phyloP scores from a whole-genome alignment of 1,284 basidiomycete species.

The Meira miltonrushii region DNA sequence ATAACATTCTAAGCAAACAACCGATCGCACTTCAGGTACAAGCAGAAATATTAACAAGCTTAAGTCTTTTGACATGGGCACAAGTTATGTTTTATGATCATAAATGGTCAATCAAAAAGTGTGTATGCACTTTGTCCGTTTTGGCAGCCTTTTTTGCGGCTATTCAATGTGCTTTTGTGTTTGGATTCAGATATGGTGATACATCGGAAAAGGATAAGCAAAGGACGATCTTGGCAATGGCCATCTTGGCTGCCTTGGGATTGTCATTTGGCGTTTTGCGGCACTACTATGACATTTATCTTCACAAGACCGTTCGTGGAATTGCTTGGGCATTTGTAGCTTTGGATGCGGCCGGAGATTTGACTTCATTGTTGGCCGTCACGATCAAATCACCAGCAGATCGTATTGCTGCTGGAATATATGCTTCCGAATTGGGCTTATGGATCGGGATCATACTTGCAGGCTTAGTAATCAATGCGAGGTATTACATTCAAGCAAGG shows the following conservation, averaged over 20 bases:
- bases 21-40: conserved; percentile 27
- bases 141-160: conserved; percentile 8
- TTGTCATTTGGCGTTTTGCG: conserved; percentile 24
- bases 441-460: conserved; percentile 18
- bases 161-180: conserved; percentile 3
- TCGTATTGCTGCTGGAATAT: conserved; percentile 12
- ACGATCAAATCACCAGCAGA: conserved; percentile 1
- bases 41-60: conserved; percentile 25
- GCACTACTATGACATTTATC: conserved; percentile 29
- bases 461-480: conserved; percentile 5
- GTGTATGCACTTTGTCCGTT: background rate
- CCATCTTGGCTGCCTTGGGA: conserved; percentile 21
- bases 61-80: conserved; percentile 25
- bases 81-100: conserved; percentile 27
- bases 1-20: conserved; percentile 25
- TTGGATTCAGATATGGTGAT: conserved; percentile 12
- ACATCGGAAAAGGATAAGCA: background rate
- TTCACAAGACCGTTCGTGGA: conserved; percentile 22
- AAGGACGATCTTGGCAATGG: conserved; percentile 11
- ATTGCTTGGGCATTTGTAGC: conserved; percentile 27
- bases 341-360: conserved; percentile 28
- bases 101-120: conserved; percentile 11
- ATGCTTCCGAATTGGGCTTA: conserved; percentile 15
- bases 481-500: background rate
- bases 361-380: conserved; percentile 19